phyloP scores from a whole-genome alignment of 1,284 basidiomycete genomes.

The Austroboletus rostrupii region DNA sequence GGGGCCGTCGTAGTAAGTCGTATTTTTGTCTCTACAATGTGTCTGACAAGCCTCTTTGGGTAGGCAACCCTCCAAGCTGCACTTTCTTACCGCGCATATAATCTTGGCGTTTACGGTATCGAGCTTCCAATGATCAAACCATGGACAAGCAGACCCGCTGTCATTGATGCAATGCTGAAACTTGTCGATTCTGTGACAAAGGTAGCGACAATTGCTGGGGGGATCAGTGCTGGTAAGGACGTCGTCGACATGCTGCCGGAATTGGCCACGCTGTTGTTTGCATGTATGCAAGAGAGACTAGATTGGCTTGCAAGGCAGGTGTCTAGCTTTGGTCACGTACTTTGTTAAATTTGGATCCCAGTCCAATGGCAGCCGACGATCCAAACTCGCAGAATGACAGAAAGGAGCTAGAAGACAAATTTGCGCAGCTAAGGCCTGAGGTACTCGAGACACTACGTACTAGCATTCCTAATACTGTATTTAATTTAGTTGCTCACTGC shows the following conservation, averaged over 20 bases:
- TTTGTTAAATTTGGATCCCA: constrained; percentile 21
- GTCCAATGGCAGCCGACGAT: constrained; percentile 44
- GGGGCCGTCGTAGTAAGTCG: constrained; percentile 59
- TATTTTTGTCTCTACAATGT: background rate
- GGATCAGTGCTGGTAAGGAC: constrained; percentile 38
- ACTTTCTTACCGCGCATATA: constrained; percentile 69
- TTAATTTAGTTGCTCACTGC: background rate
- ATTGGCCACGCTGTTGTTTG: constrained; percentile 67
- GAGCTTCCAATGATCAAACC: constrained; percentile 67
- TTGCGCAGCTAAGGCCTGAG: constrained; percentile 65
- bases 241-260: constrained; percentile 58
- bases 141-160: constrained; percentile 75
- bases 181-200: constrained; percentile 71
- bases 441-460: constrained; percentile 74
- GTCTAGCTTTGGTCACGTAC: background rate
- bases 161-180: constrained; percentile 69
- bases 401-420: constrained; percentile 59
- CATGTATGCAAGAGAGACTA: constrained; percentile 69
- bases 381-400: constrained; percentile 48
- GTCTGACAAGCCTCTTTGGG: background rate
- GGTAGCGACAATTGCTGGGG: constrained; percentile 20
- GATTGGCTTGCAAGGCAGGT: constrained; percentile 64
- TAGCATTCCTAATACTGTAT: background rate
- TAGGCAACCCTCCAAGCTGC: constrained; percentile 74
- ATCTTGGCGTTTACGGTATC: constrained; percentile 74